Conservation (phyloP, 2,329 filamentous ascomycete genomes). For the Aspergillus fumigatiaffinis region DNA sequence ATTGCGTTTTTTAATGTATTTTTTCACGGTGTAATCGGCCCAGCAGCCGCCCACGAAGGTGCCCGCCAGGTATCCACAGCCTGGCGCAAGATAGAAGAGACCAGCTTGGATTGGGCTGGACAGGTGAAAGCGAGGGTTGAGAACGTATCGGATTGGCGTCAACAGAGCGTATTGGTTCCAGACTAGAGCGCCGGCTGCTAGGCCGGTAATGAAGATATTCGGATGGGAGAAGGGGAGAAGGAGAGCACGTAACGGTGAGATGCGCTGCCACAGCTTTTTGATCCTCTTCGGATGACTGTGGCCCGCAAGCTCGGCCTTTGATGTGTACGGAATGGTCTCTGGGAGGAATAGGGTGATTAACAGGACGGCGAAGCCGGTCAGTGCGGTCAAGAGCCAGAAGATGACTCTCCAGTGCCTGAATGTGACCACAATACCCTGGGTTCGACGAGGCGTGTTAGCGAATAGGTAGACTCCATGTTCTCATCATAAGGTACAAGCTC, state of each 20-base stretch:
- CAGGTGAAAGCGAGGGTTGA: constrained; percentile 70
- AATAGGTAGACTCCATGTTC: background rate
- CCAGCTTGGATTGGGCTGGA: constrained; percentile 63
- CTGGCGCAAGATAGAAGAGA: constrained; percentile 71
- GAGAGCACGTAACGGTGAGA: constrained; percentile 62
- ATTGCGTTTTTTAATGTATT: constrained; percentile 56
- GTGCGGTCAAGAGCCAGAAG: constrained; percentile 71
- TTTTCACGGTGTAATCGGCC: constrained; percentile 63
- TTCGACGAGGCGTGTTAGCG: constrained; percentile 42
- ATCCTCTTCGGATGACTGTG: constrained; percentile 49
- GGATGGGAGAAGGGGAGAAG: constrained; percentile 63
- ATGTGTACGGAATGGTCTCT: constrained; percentile 67
- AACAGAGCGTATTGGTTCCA: constrained; percentile 73
- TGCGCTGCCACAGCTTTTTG: constrained; percentile 56
- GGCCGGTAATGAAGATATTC: constrained; percentile 61
- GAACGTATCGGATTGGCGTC: constrained; percentile 66
- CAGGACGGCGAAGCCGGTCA: constrained; percentile 58
- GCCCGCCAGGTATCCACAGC: constrained; percentile 64
- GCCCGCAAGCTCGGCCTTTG: constrained; percentile 58
- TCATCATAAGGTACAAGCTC: constrained; percentile 6
- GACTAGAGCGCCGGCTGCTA: constrained; percentile 61
- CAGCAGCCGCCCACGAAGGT: constrained; percentile 69
- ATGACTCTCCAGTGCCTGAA: constrained; percentile 69
- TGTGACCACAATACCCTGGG: constrained; percentile 73
- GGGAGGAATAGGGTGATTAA: constrained; percentile 65